phyloP scores from a whole-genome alignment of 108 stramenopile genomes.

The Nannochloropsis oceanica region DNA sequence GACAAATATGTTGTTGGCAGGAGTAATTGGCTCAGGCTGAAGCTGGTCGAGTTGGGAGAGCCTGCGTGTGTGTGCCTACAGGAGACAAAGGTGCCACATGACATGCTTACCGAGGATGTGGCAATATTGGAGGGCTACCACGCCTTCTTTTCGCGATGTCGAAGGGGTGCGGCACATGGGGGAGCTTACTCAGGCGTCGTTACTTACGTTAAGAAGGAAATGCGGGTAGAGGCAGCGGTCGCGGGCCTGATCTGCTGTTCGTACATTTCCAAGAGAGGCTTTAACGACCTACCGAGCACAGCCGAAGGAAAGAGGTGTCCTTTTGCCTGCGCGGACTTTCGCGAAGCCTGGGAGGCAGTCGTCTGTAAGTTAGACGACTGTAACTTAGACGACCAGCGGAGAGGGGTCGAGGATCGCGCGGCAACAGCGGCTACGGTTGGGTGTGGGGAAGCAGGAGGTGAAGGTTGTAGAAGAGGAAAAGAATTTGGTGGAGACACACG shows the following conservation, averaged over 20 bases:
- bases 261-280: background rate
- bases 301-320: background rate
- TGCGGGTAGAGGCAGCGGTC: background rate
- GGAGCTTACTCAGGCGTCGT: conserved; percentile 22
- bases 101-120: background rate
- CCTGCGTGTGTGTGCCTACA: background rate
- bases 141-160: conserved; percentile 17
- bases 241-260: background rate
- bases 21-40: background rate
- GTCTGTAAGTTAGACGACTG: background rate
- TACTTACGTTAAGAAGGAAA: conserved; percentile 18
- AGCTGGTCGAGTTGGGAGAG: background rate
- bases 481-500: background rate
- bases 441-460: too few species aligned
- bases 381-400: background rate
- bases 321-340: background rate
- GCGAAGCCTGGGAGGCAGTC: background rate
- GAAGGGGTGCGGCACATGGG: background rate
- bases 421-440: background rate
- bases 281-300: background rate
- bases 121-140: conserved; percentile 10
- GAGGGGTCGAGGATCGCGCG: background rate
- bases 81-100: background rate
- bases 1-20: background rate
- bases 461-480: too few species aligned